Percentiles rank a stretch among this genome's conserved stretches.
phyloP scores from a whole-genome alignment of 371 early-diverging fungal species.

The Rhizopus stolonifer region DNA sequence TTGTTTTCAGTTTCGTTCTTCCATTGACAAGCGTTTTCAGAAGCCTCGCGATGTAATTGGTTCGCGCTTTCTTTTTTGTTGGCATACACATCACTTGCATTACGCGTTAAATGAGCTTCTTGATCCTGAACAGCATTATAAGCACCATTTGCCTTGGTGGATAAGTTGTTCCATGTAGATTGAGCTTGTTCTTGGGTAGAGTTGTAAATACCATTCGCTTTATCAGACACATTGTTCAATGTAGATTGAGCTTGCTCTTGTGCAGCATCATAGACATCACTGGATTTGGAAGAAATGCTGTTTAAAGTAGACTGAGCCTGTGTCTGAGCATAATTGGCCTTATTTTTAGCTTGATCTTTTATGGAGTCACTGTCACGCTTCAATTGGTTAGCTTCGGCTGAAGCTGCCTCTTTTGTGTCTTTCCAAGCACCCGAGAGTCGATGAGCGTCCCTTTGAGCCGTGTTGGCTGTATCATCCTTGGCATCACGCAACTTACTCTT shows the following conservation, averaged over 20 bases:
- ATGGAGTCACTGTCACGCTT: conserved; percentile 5
- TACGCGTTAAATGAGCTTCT: conserved; percentile 7
- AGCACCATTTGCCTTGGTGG: conserved; percentile 14
- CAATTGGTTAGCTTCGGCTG: conserved; percentile 7
- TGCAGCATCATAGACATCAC: conserved; percentile 11
- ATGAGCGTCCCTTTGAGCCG: neutral
- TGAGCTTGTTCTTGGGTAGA: conserved; percentile 7
- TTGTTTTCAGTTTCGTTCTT: conserved; percentile 15
- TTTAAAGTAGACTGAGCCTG: conserved; percentile 14
- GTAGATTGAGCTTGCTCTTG: conserved; percentile 7
- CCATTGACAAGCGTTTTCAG: conserved; percentile 9
- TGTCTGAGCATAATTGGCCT: conserved; percentile 2
- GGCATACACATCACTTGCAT: conserved; percentile 1
- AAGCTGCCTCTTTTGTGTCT: conserved; percentile 10
- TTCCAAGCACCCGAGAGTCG: conserved; percentile 4
- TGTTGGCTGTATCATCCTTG: conserved; percentile 7
- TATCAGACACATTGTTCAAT: conserved; percentile 5
- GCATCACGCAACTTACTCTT: conserved; percentile 8
- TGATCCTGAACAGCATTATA: conserved; percentile 8
- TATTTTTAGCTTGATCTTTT: conserved; percentile 5
- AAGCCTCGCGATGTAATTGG: conserved; percentile 1
- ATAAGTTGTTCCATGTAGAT: conserved; percentile 15
- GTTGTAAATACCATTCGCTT: neutral
- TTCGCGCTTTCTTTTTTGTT: conserved; percentile 1
- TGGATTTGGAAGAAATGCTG: conserved; percentile 9